Evolutionary conservation across 1,284 basidiomycete species (phyloP).

Genomic region (Ustilago hordei): DNA sequence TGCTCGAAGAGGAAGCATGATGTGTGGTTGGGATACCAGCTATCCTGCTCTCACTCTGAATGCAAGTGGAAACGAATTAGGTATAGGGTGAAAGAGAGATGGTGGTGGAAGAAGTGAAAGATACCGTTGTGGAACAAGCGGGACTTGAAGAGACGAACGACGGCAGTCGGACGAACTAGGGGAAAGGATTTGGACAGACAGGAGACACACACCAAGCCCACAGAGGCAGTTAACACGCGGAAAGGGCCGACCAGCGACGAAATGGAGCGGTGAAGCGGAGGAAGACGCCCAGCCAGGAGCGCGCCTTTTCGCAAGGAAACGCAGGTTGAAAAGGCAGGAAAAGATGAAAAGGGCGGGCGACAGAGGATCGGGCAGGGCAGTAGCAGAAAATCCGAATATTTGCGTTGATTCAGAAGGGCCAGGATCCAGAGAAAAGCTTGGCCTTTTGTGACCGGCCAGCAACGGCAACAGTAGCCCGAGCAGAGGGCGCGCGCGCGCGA

Average conservation of each 20-base stretch:
- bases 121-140: slow-evolving; percentile 4
- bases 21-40: slow-evolving; percentile 34
- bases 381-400: slow-evolving; percentile 11
- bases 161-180: slow-evolving; percentile 23
- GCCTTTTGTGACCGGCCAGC: slow-evolving; percentile 29
- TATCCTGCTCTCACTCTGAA: slow-evolving; percentile 49
- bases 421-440: not conserved
- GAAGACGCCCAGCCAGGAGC: slow-evolving; percentile 22
- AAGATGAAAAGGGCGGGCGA: slow-evolving; percentile 2
- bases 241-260: slow-evolving; percentile 40
- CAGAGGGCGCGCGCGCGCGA: not conserved
- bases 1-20: slow-evolving; percentile 59
- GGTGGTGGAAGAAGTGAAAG: slow-evolving; percentile 23
- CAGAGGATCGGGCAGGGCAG: slow-evolving; percentile 8
- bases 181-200: slow-evolving; percentile 7
- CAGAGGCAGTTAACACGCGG: slow-evolving; percentile 24
- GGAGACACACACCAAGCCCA: not conserved
- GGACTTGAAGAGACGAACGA: slow-evolving; percentile 1
- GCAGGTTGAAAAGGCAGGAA: slow-evolving; percentile 1
- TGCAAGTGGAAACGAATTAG: slow-evolving; percentile 7
- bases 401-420: slow-evolving; percentile 24
- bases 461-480: slow-evolving; percentile 44
- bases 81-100: slow-evolving; percentile 8
- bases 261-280: slow-evolving; percentile 1
- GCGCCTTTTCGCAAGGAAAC: slow-evolving; percentile 14